These are phyloP conservation scores for Globisporangium splendens DNA, from an alignment of 352 stramenopile genomes.

Conservation along the genomic window DNA sequence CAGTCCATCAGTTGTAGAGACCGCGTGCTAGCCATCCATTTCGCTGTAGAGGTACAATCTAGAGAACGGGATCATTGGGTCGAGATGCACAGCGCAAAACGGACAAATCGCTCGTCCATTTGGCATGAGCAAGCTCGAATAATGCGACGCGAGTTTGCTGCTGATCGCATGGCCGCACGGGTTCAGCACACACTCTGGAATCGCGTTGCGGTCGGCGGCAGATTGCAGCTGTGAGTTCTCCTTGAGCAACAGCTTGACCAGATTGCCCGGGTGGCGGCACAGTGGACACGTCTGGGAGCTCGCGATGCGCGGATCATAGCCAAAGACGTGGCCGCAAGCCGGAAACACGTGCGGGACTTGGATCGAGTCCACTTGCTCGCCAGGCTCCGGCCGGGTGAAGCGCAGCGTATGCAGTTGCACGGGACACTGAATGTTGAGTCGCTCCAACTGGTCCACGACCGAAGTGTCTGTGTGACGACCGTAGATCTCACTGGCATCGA, in stretches of 20 bases:
- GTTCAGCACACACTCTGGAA: slow-evolving; percentile 81
- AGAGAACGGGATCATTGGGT: slow-evolving; percentile 58
- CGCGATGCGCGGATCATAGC: slow-evolving; percentile 69
- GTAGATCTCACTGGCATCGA: slow-evolving; percentile 28
- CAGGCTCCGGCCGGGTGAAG: slow-evolving; percentile 35
- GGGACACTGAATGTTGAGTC: slow-evolving; percentile 70
- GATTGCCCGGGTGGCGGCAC: slow-evolving; percentile 53
- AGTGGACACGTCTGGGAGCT: slow-evolving; percentile 55
- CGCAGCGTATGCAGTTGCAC: slow-evolving; percentile 68
- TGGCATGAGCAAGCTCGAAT: slow-evolving; percentile 59
- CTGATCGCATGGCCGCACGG: slow-evolving; percentile 81
- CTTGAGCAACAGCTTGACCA: slow-evolving; percentile 71
- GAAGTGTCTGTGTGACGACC: slow-evolving; percentile 34
- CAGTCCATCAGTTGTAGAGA: too few species aligned
- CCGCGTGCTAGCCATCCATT: slow-evolving; percentile 16
- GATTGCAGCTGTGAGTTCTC: slow-evolving; percentile 73
- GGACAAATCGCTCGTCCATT: slow-evolving; percentile 77
- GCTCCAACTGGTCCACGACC: slow-evolving; percentile 59
- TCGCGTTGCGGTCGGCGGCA: slow-evolving; percentile 43
- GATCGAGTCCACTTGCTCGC: slow-evolving; percentile 45
- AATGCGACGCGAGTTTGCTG: slow-evolving; percentile 54
- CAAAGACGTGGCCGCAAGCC: slow-evolving; percentile 77
- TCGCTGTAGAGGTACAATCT: slow-evolving; percentile 79
- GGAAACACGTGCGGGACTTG: slow-evolving; percentile 75
- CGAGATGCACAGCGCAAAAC: slow-evolving; percentile 73